phyloP scores from a whole-genome alignment of 2,329 filamentous ascomycete genomes.

The Anisogramma anomala region DNA sequence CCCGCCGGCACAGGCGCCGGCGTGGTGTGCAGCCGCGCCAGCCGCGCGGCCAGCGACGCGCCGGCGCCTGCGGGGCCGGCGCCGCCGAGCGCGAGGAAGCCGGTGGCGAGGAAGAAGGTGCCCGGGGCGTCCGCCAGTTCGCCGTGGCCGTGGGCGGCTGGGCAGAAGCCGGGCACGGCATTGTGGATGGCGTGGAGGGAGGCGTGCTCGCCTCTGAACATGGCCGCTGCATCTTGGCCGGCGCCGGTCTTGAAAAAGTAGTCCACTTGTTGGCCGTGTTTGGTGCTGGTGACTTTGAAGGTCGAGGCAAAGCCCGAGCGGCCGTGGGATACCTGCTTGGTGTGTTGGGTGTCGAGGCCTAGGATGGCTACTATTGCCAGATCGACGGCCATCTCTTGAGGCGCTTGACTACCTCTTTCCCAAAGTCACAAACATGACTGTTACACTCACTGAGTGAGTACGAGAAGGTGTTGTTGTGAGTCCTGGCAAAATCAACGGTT shows the following conservation, averaged over 20 bases:
- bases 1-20: slow-evolving; percentile 55
- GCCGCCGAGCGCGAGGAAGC: slow-evolving; percentile 59
- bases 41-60: slow-evolving; percentile 57
- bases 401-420: too few relatives aligned
- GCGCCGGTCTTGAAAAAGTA: slow-evolving; percentile 65
- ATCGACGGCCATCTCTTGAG: slow-evolving; percentile 40
- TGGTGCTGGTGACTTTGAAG: slow-evolving; percentile 26
- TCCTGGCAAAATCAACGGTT: too few relatives aligned
- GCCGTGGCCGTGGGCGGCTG: slow-evolving; percentile 63
- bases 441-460: too few relatives aligned
- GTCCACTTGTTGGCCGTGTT: slow-evolving; percentile 15
- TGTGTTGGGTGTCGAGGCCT: slow-evolving; percentile 40
- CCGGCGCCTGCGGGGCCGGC: slow-evolving; percentile 33
- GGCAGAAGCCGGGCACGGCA: slow-evolving; percentile 63
- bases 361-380: slow-evolving; percentile 51
- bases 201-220: slow-evolving; percentile 69
- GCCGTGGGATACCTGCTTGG: slow-evolving; percentile 48
- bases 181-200: slow-evolving; percentile 73
- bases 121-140: slow-evolving; percentile 39
- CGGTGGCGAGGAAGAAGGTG: slow-evolving; percentile 54
- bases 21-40: slow-evolving; percentile 68
- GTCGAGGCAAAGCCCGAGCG: slow-evolving; percentile 59
- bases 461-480: too few relatives aligned
- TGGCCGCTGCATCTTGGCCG: slow-evolving; percentile 47
- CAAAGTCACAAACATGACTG: too few relatives aligned